These are phyloP conservation scores for Aspergillus luchuensis DNA, from an alignment of 2,329 filamentous ascomycete genomes.

Conservation along the genomic window DNA sequence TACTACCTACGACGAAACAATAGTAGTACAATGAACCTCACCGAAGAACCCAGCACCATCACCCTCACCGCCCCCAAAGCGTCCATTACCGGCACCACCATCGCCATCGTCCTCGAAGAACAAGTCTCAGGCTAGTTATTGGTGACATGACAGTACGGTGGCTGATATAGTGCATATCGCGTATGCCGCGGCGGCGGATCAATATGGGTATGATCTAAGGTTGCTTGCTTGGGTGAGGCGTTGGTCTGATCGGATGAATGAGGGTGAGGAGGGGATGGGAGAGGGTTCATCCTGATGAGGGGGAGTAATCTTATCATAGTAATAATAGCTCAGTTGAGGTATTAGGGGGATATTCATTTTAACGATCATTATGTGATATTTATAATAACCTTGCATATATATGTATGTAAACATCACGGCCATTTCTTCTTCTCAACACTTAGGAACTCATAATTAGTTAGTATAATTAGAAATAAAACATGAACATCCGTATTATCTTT, in stretches of 20 bases:
- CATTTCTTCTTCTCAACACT: background rate
- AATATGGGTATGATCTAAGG: slow-evolving; percentile 13
- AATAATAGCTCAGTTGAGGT: no score
- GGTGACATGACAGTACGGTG: slow-evolving; percentile 11
- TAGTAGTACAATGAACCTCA: slow-evolving; percentile 1
- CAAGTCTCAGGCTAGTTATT: background rate
- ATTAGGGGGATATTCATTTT: no score
- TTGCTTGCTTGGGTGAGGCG: slow-evolving; percentile 16
- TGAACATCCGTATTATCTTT: background rate
- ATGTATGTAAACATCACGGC: background rate
- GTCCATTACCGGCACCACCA: background rate
- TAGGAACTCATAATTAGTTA: no score
- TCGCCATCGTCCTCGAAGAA: slow-evolving; percentile 5
- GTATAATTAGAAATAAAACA: background rate
- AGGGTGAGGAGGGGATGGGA: slow-evolving; percentile 6
- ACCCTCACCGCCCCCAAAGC: background rate
- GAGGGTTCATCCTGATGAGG: background rate
- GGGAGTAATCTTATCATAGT: background rate
- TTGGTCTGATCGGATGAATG: slow-evolving; percentile 17
- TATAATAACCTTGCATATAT: no score
- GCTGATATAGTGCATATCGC: slow-evolving; percentile 15
- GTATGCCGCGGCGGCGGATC: slow-evolving; percentile 12
- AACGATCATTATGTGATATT: no score
- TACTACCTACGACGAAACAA: background rate
- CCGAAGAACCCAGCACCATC: background rate